Base-by-base conservation (phyloP, 2,329 filamentous ascomycete genomes). In the Thielaviopsis populi region DNA sequence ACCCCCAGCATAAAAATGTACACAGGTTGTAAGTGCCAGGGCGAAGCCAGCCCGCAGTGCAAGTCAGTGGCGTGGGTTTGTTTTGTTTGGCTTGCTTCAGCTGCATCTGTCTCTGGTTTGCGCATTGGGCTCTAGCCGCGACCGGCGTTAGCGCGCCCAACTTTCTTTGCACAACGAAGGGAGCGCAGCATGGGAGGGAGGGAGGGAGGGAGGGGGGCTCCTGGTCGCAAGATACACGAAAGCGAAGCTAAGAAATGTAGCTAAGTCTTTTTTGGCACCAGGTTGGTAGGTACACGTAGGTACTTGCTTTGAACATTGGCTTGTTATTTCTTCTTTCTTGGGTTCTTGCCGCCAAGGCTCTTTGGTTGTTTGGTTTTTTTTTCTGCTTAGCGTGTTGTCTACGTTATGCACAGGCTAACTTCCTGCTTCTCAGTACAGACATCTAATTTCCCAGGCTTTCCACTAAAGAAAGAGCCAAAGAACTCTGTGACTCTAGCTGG, bases 111-210 rank as follows among this genome's bases (percentile, higher is more conserved):
- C 50, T 19, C 24, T 30, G 50, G 19, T 2, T 33, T 56, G 50
- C 17, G 50, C 50, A 56, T 56, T 56, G 50, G 50, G 50, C 50
- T 56, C 50, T 56, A 56, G 33, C 50, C 50, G 50, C 27, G 27
- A 30, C 50, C 15, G 50, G 50, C 50, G 17, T 19, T 54, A 33
- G 50, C 50, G 50, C 50, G 50, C 50, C 27, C 50, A 56, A 56
- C 27, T 56, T 11, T 50, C 46, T 50, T 27, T 50, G 19, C 19
- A 50, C 24, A 24, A 13, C 46, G 19, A 50, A 50, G 24, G 46
- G 46, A 24, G 46, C 46, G 46, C 10, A 24, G 15, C 46, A 50
- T 50, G 22, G 24, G n/a, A n/a, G n/a, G n/a, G n/a, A n/a, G n/a
- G n/a, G n/a, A n/a, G n/a, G n/a, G n/a, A n/a, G n/a, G n/a, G n/a